A percentile compares a stretch with the other conserved stretches of the same genome.
phyloP scores from a whole-genome alignment of 192 early-diverging fungal species.

The Backusella westeae region DNA sequence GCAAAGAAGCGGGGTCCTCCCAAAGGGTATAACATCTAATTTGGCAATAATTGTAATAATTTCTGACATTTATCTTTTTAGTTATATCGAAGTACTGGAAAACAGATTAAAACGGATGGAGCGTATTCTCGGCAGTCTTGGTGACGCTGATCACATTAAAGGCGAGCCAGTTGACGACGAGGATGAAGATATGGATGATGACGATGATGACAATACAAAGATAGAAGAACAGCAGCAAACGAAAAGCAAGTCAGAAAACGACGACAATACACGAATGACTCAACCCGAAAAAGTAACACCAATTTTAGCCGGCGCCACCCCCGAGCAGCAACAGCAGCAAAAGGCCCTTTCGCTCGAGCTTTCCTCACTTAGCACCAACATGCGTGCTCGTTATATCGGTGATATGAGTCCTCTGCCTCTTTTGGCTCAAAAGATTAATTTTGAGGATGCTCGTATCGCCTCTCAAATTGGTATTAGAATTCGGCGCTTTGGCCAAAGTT shows the following conservation, averaged over 20 bases:
- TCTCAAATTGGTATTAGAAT: constrained; percentile 8
- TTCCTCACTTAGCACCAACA: not conserved
- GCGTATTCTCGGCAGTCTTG: constrained; percentile 19
- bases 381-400: constrained; percentile 25
- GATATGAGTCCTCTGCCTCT: constrained; percentile 29
- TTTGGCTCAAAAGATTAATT: constrained; percentile 28
- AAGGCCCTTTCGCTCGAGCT: not conserved
- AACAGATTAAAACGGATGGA: constrained; percentile 38
- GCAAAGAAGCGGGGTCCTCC: constrained; percentile 39
- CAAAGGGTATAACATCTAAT: constrained; percentile 17
- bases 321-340: not conserved
- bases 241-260: not conserved
- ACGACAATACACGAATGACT: not conserved
- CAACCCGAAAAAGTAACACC: not conserved
- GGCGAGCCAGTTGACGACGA: not conserved
- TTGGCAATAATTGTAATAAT: not conserved
- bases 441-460: constrained; percentile 15
- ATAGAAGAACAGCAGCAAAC: not conserved
- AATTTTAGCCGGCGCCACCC: not conserved
- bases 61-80: constrained; percentile 1
- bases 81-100: constrained; percentile 36
- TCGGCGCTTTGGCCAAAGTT: constrained; percentile 23
- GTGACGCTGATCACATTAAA: constrained; percentile 3
- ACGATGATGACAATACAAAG: not conserved
- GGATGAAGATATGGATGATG: not conserved